Percentiles rank a stretch among this genome's conserved stretches.
phyloP scores from a whole-genome alignment of 495 filamentous ascomycete species.

The Penicillium diatomitis region DNA sequence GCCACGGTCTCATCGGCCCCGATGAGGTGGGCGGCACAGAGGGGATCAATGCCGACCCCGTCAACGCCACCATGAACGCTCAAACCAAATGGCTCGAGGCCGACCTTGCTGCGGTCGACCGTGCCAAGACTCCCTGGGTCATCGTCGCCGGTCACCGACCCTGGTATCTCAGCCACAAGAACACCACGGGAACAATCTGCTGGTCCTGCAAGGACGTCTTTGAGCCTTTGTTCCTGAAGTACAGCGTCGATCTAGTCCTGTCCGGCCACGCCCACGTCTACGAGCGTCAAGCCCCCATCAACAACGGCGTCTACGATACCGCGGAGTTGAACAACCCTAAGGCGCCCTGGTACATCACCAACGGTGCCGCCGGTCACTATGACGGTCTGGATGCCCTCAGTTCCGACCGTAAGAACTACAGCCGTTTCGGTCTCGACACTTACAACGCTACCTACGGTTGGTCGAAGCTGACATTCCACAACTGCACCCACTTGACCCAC shows the following conservation, averaged over 20 bases:
- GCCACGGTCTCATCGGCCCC: conserved; percentile 1
- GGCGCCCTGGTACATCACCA: conserved; percentile 7
- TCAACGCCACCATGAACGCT: neutral
- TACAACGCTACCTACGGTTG: conserved; percentile 4
- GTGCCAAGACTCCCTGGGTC: conserved; percentile 5
- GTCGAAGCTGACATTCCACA: conserved; percentile 10
- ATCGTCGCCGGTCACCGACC: conserved; percentile 6
- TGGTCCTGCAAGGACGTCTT: conserved; percentile 3
- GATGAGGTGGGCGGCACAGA: conserved; percentile 2
- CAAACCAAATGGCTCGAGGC: conserved; percentile 4
- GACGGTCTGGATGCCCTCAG: conserved; percentile 3
- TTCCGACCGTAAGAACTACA: neutral
- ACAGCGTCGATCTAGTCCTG: conserved; percentile 5
- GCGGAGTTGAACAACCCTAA: conserved; percentile 5
- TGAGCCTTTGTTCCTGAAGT: conserved; percentile 2
- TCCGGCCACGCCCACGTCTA: conserved; percentile 5
- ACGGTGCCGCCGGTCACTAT: conserved; percentile 5
- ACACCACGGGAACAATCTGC: conserved; percentile 1
- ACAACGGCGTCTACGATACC: conserved; percentile 1
- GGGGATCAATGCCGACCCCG: conserved; percentile 1
- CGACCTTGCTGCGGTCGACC: conserved; percentile 1
- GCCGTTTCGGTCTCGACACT: neutral
- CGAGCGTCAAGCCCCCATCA: conserved; percentile 5
- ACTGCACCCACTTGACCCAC: conserved; percentile 2
- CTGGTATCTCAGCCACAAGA: conserved; percentile 4